phyloP scores from a whole-genome alignment of 441 rosid species.

The Theobroma grandiflorum region DNA sequence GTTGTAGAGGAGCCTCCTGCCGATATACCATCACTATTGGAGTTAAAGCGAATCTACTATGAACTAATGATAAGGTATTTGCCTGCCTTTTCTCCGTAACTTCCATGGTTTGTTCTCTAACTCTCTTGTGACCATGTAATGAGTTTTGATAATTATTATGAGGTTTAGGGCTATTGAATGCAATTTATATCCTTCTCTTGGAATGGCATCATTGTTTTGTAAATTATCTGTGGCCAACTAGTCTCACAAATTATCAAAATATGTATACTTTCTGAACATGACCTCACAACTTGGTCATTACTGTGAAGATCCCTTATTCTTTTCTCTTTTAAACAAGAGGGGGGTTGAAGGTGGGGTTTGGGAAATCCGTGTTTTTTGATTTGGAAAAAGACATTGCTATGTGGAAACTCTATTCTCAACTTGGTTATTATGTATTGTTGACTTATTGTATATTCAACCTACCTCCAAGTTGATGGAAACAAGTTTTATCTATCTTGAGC shows the following conservation, averaged over 20 bases:
- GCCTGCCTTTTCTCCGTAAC: not conserved
- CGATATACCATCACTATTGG: conserved; percentile 88
- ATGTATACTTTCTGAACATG: not conserved
- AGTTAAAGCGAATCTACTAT: conserved; percentile 86
- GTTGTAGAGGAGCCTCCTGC: conserved; percentile 95
- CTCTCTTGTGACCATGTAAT: not conserved
- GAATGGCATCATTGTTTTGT: not conserved
- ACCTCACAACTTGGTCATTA: not conserved
- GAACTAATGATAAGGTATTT: conserved; percentile 89
- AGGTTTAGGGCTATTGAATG: not conserved
- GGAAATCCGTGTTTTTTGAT: not conserved
- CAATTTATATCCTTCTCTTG: not conserved
- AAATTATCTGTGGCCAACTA: not conserved
- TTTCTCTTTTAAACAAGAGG: not conserved
- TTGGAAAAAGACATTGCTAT: not conserved
- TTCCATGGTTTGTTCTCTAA: not conserved
- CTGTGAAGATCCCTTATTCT: not conserved
- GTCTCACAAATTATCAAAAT: no score
- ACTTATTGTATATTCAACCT: no score
- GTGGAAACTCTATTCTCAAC: not conserved
- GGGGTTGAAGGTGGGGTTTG: not conserved
- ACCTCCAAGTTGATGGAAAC: no score
- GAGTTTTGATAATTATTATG: not conserved
- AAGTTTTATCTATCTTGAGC: no score
- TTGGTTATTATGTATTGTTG: not conserved